phyloP scores from a whole-genome alignment of 1,139 yeast genomes.

The Starmera stellimalicola region DNA sequence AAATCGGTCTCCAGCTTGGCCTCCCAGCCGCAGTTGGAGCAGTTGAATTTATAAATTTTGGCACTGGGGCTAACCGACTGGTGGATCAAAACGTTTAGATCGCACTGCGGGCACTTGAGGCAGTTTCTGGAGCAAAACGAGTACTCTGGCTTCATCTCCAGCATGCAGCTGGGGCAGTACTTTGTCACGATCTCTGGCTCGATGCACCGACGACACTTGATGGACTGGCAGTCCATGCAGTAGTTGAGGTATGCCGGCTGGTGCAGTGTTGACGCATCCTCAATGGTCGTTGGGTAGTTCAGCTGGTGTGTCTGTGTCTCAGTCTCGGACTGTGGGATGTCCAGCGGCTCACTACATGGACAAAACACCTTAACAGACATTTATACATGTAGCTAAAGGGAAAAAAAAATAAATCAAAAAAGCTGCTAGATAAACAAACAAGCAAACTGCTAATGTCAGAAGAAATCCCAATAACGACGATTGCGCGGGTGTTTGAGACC shows the following conservation, averaged over 20 bases:
- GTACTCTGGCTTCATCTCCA: constrained; percentile 15
- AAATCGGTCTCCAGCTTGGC: constrained; percentile 13
- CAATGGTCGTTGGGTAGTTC: constrained; percentile 9
- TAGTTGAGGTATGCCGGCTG: constrained; percentile 10
- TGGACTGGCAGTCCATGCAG: constrained; percentile 16
- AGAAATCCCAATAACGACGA: constrained; percentile 32
- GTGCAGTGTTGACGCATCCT: constrained; percentile 12
- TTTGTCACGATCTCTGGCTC: constrained; percentile 16
- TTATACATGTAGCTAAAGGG: neutral
- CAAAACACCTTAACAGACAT: constrained; percentile 9
- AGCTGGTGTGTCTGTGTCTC: neutral
- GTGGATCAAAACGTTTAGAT: constrained; percentile 6
- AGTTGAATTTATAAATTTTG: constrained; percentile 14
- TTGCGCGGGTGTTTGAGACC: constrained; percentile 47
- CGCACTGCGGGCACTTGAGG: constrained; percentile 17
- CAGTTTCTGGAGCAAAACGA: constrained; percentile 16
- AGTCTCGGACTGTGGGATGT: neutral
- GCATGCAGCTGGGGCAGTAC: constrained; percentile 18
- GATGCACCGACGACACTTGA: constrained; percentile 17
- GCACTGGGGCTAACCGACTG: constrained; percentile 1
- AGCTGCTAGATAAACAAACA: neutral
- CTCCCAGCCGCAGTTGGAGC: constrained; percentile 19
- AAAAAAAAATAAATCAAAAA: neutral
- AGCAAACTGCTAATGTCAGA: constrained; percentile 5
- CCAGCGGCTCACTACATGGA: constrained; percentile 14